Base-by-base conservation (phyloP, 805 yeast species). In the Kregervanrija fluxuum region DNA sequence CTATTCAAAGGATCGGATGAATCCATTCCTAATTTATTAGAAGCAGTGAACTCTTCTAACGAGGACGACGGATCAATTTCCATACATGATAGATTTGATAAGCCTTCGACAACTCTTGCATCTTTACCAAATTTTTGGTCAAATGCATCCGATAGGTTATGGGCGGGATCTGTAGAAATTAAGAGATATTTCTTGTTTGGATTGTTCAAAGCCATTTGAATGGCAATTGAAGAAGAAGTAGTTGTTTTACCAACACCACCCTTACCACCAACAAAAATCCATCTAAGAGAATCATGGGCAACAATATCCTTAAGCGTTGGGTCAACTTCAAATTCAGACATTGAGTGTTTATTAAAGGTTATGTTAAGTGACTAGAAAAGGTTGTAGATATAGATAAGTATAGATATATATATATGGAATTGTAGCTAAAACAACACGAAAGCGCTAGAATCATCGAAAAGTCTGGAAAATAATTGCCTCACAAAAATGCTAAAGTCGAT, bases 231-330 rank as follows among this genome's bases (percentile, higher is more conserved):
- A 39, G 96, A 90, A 1, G 98, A 91, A 3, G 97, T 86, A 22
- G 99, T 93, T 51, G 99, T 93, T 65, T 93, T 93, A 58, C 99
- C 99, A 30, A 93, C 99, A 67, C 99, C 99, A 65, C 99, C 99
- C 71, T 93, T 93, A 55, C 99, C 99, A 53, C 99, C 99, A 37
- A 91, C 98, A 59, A 93, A 93, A 51, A 93, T 83, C 99, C 99
- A 93, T 60, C 85, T 86, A 60, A 93, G 76, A 11, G 84, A 66
- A 28, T 83, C 86, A 49, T 76, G 80, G 30, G 67, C 53, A 43
- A 85, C 69, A 43, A 85, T 68, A 13, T 85, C 80, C 54, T 79
- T 77, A 52, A 85, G 72, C 36, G 83, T 80, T 50, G 91, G 88
- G 52, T 83, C 91, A 33, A 80, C 75, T 50, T 74, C 76, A 47